Percentiles rank a stretch among this genome's conserved stretches.
Conservation (phyloP, 2,329 filamentous ascomycete genomes). For the Cladosporium phlei region DNA sequence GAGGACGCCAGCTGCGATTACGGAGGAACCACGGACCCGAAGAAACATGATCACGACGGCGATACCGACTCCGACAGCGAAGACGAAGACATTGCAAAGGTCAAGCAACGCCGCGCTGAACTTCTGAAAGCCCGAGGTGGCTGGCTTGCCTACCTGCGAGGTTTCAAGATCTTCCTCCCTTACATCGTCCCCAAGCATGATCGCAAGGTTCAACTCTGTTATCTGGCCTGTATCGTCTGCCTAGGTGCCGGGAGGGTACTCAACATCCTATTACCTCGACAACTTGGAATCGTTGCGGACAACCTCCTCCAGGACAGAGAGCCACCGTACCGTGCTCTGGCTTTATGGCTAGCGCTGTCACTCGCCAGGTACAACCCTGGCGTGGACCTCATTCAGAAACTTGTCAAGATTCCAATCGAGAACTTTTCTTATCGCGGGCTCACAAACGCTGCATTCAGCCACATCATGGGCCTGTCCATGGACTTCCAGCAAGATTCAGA, state of each 20-base stretch:
- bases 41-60: background rate
- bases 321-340: constrained; percentile 51
- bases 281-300: constrained; percentile 74
- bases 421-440: constrained; percentile 56
- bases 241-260: constrained; percentile 66
- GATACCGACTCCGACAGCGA: constrained; percentile 17
- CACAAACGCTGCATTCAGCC: constrained; percentile 58
- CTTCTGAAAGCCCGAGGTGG: constrained; percentile 69
- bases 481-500: constrained; percentile 65
- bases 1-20: background rate
- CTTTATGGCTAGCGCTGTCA: constrained; percentile 46
- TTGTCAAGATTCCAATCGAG: constrained; percentile 50
- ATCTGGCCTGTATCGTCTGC: constrained; percentile 62
- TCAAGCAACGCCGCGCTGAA: constrained; percentile 50
- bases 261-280: constrained; percentile 73
- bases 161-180: constrained; percentile 69
- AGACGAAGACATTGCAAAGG: constrained; percentile 43
- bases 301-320: constrained; percentile 51
- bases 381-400: constrained; percentile 46
- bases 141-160: constrained; percentile 71
- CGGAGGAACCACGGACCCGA: background rate
- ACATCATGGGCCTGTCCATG: constrained; percentile 65
- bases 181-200: constrained; percentile 73
- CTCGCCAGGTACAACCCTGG: constrained; percentile 51
- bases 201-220: constrained; percentile 61